Percentiles rank a stretch among this genome's conserved stretches.
These are phyloP conservation scores for Margaritispora aquatica DNA, from an alignment of 495 filamentous ascomycete genomes.

Conservation along the genomic window DNA sequence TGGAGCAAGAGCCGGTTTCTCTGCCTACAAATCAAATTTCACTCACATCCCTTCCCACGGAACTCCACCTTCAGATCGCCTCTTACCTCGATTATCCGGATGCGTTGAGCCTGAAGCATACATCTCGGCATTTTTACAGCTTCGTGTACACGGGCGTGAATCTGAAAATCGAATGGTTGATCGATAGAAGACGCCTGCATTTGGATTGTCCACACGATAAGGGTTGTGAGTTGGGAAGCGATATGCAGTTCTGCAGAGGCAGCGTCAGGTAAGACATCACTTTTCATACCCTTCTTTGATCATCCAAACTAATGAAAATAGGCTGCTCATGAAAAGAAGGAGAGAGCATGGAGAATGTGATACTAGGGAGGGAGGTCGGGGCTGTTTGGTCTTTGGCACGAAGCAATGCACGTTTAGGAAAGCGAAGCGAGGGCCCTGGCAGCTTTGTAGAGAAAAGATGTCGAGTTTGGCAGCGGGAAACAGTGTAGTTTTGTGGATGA, in stretches of 20 bases:
- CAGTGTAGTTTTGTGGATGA: not conserved
- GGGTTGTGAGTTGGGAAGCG: constrained; percentile 44
- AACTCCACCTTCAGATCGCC: constrained; percentile 52
- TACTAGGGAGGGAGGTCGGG: constrained; percentile 40
- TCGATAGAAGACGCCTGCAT: constrained; percentile 47
- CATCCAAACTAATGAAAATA: constrained; percentile 6
- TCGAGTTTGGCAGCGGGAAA: not conserved
- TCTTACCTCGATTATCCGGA: constrained; percentile 50
- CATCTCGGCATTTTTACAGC: constrained; percentile 53
- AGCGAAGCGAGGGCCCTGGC: not conserved
- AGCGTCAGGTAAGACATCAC: constrained; percentile 34
- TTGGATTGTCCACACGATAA: constrained; percentile 44
- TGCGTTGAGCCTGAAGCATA: constrained; percentile 56
- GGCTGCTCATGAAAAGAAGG: constrained; percentile 45
- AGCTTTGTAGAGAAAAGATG: not conserved
- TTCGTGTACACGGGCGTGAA: constrained; percentile 59
- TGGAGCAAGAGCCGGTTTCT: not conserved
- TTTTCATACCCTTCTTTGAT: not conserved
- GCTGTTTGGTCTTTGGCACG: constrained; percentile 46
- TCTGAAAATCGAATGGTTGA: constrained; percentile 62
- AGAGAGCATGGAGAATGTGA: constrained; percentile 49
- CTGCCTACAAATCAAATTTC: not conserved
- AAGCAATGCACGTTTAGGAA: constrained; percentile 26
- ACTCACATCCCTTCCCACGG: constrained; percentile 49
- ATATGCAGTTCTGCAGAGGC: constrained; percentile 44